Evolutionary conservation across 306 rosid species (phyloP).

Genomic region (Lotus japonicus): DNA sequence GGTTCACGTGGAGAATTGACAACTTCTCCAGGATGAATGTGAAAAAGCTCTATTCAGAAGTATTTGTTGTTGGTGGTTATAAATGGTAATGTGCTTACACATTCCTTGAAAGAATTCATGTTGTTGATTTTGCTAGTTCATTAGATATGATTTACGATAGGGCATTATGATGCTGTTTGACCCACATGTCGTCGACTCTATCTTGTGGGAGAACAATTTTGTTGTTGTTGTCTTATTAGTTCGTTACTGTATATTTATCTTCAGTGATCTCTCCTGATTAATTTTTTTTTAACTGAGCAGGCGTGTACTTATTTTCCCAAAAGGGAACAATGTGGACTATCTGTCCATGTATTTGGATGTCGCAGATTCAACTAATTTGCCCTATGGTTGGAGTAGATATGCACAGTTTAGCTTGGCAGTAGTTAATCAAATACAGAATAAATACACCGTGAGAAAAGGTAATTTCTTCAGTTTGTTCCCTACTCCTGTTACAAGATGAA

Average conservation of each 20-base stretch:
- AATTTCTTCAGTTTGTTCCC: conserved; percentile 13
- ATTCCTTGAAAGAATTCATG: not conserved
- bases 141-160: not conserved
- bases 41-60: conserved; percentile 73
- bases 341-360: conserved; percentile 89
- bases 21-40: conserved; percentile 64
- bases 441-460: conserved; percentile 80
- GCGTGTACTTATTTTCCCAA: conserved; percentile 89
- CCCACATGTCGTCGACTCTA: not conserved
- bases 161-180: not conserved
- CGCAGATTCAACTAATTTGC: conserved; percentile 70
- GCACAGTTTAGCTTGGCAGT: conserved; percentile 84
- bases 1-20: conserved; percentile 80
- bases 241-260: not conserved
- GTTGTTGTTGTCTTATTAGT: not conserved
- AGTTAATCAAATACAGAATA: conserved; percentile 55
- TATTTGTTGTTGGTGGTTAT: conserved; percentile 65
- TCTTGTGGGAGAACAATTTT: not conserved
- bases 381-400: conserved; percentile 90
- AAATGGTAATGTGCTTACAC: conserved; percentile 55
- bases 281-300: conserved; percentile 33
- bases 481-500: conserved; percentile 1
- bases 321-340: conserved; percentile 85
- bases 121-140: not conserved
- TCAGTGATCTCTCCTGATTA: conserved; percentile 9